Evolutionary conservation across 768 basidiomycete species (phyloP), one percentile per base, ranked within the genome.

Genomic region (Boletus reticulatus): DNA sequence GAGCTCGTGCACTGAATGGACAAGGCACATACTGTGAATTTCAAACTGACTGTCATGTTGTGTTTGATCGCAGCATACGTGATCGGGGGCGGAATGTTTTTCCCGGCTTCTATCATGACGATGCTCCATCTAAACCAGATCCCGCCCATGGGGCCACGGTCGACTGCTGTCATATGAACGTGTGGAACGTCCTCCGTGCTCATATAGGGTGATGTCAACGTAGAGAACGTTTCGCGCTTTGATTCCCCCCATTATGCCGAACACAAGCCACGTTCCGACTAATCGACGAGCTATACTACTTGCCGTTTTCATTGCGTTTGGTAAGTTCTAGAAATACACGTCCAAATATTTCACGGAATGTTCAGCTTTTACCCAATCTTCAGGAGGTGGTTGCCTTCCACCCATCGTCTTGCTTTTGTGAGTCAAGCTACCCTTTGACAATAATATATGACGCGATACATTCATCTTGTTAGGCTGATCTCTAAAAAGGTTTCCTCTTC

Each of bases 221-320:
- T 4, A 19, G 41, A 17, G 20, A 39, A 37, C 11, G 20, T 17
- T 24, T 31, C n/a, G 12, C 22, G 4, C 11, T 48, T n/a, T 45
- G 50, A 39, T 37, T 13, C 45, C 42, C 38, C 27, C 14, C 3
- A 20, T 48, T 20, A 51, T 61, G 59, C 32, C 24, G 22, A 41
- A 48, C 10, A 44, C 45, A 31, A 27, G 9, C 24, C 45, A 60
- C 14, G 43, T 53, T 34, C 58, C 58, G 14, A 60, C 51, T n/a
- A 60, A 61, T 27, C 22, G 5, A 31, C 59, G 59, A 31, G 59
- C 49, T 5, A 37, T 61, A 34, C 32, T 51, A 19, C 59, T 60
- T 27, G 59, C 59, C 20, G 56, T 31, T 44, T 60, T 60, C 58
- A 60, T 60, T 9, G 58, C 58, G 1, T 60, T 60, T 20, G 59